Conservation (phyloP, 805 yeast species). For the Candida patagonica region DNA sequence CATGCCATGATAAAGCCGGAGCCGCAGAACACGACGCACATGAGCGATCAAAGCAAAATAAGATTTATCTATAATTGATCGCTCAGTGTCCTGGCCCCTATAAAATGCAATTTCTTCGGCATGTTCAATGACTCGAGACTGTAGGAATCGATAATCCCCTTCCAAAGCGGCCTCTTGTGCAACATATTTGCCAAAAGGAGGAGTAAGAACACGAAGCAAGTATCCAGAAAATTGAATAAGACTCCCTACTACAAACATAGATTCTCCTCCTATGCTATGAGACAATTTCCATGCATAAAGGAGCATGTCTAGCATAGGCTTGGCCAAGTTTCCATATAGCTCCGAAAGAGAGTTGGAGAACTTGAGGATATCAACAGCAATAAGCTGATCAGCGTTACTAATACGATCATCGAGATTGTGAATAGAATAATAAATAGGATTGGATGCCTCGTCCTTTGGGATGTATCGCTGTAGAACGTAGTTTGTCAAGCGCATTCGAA, state of each 20-base stretch:
- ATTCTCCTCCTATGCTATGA: constrained; percentile 46
- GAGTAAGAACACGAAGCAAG: constrained; percentile 65
- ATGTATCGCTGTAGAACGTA: constrained; percentile 61
- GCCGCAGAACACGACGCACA: constrained; percentile 63
- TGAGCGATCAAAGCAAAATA: constrained; percentile 77
- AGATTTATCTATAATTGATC: constrained; percentile 64
- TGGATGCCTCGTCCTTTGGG: constrained; percentile 21
- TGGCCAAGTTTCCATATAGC: constrained; percentile 73
- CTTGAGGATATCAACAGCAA: constrained; percentile 71
- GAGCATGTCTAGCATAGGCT: constrained; percentile 71
- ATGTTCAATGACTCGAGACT: constrained; percentile 68
- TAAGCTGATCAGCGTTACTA: constrained; percentile 72
- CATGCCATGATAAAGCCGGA: constrained; percentile 67
- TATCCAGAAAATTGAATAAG: constrained; percentile 75
- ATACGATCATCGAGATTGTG: constrained; percentile 50
- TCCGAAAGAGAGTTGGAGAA: constrained; percentile 62
- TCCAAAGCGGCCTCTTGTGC: constrained; percentile 70
- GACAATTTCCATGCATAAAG: constrained; percentile 74
- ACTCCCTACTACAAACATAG: constrained; percentile 64
- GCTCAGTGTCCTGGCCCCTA: constrained; percentile 72
- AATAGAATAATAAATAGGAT: constrained; percentile 63
- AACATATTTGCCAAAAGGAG: constrained; percentile 79
- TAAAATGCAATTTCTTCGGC: constrained; percentile 83
- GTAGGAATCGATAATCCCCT: constrained; percentile 74
- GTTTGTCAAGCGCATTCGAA: constrained; percentile 57